Percentiles rank a stretch among this genome's conserved stretches.
phyloP scores from a whole-genome alignment of 805 yeast species.

The Saturnispora besseyi region DNA sequence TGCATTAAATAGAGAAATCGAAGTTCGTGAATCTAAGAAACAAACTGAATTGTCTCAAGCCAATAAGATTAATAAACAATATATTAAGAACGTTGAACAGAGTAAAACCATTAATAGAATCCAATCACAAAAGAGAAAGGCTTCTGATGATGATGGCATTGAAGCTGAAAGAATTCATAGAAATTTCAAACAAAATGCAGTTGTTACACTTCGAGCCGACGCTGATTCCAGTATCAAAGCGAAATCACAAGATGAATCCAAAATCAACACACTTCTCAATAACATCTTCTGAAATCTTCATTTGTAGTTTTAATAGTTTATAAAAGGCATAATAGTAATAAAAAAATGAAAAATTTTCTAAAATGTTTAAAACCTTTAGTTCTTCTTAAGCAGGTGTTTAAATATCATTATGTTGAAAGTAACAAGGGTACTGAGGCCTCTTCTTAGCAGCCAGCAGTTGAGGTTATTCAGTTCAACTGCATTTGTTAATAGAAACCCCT shows the following conservation, averaged over 20 bases:
- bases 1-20: conserved; percentile 85
- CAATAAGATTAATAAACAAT: conserved; percentile 74
- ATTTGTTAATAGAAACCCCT: background rate
- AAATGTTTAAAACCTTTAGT: background rate
- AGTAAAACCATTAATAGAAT: conserved; percentile 74
- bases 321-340: background rate
- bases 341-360: background rate
- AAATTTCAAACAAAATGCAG: conserved; percentile 61
- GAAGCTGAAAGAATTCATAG: conserved; percentile 37
- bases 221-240: conserved; percentile 27
- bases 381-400: background rate
- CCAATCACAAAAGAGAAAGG: conserved; percentile 32
- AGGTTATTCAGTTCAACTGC: background rate
- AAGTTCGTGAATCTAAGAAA: conserved; percentile 77
- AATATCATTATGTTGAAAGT: background rate
- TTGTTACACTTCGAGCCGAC: conserved; percentile 57
- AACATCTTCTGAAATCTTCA: conserved; percentile 35
- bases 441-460: background rate
- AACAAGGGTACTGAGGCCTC: background rate
- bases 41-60: conserved; percentile 87
- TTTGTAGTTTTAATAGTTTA: background rate
- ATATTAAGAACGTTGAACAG: conserved; percentile 73
- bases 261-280: conserved; percentile 41
- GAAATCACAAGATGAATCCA: conserved; percentile 23
- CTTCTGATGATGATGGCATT: conserved; percentile 14